Base-by-base conservation (phyloP, 768 basidiomycete species). In the Boletus reticulatus region DNA sequence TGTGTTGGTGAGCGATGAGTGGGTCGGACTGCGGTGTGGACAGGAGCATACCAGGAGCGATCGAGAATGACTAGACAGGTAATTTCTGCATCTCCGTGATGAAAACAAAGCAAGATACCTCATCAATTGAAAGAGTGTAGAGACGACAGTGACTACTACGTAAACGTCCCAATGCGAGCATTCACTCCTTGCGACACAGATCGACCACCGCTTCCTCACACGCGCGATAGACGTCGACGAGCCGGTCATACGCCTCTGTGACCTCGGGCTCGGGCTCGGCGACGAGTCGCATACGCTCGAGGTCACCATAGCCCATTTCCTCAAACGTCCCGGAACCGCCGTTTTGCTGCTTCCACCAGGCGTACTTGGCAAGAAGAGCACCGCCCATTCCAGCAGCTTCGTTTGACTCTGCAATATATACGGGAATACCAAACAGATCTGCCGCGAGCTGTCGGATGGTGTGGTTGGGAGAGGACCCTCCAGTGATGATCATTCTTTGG, bases 31-130 rank as follows among this genome's bases (percentile, higher is more conserved):
- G 29, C 19, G 19, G 27, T 7, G 38, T 14, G 34, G 41, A 43
- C 24, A 14, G n/a, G 36, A 17, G 34, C 46, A 57, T 51, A 58
- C 47, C 48, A 14, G 36, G 20, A n/a, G 9, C 14, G 37, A 32
- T 42, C 20, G 45, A n/a, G 7, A 29, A 27, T 11, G 24, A 8
- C 27, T 27, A 27, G 27, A 27, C 27, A 27, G 27, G 27, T 27
- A 27, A 27, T 27, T 27, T 19, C 11, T n/a, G 61, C 60, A 62
- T 62, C 19, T 61, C 36, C 24, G 32, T 29, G 29, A 29, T n/a
- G 27, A 57, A 38, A 43, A 43, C 42, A 43, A 14, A 45, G 48
- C 6, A 60, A 39, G 58, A 61, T 50, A 51, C 61, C 58, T 62
- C 61, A 52, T 62, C 22, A 22, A 22, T 56, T 41, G n/a, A 9